Evolutionary conservation across 352 stramenopile genomes (phyloP), one percentile per base, ranked within the genome.

Genomic region (Phytophthora pisi): DNA sequence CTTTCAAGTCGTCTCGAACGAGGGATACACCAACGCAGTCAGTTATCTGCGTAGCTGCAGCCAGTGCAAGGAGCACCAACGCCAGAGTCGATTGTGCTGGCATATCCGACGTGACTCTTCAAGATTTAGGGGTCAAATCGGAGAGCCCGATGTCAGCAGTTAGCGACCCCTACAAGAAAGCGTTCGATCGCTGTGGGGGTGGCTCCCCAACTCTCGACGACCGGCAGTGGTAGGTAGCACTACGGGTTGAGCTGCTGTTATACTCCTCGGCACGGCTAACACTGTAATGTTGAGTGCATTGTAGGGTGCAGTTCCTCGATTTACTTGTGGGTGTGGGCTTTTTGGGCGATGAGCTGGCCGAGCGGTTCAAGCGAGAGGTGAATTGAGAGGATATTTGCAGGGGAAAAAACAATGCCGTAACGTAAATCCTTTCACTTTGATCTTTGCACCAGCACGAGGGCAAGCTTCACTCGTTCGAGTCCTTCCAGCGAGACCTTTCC

Each of bases 1-100:
- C 56, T 55, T 63, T 56, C 23, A 74, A 42, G 40, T 74, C 67
- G 4, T 74, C 67, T 57, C 67, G 61, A 49, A 67, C 61, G 11
- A 74, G 47, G 55, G 51, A 45, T 23, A 67, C 45, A 55, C 18
- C 50, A 7, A 15, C 9, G 18, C 43, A 56, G 26, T 26, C 49
- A 31, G 26, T 16, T 6, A 30, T 11, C 9, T 55, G 18, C 20
- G 38, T 28, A 10, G 50, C 40, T 18, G 43, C 15, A 28, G 49
- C 61, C 23, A 70, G 26, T 24, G 51, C 8, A 28, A 74, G 56
- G 34, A 71, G 28, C 20, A 28, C 47, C 7, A 63, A 15, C 15
- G 10, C 5, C 38, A 15, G 26, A 4, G 38, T 20, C 38, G 16
- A 8, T 0, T 6, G 38, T 3, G 38, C 16, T 18, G 13, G 38